phyloP scores from a whole-genome alignment of 2,329 filamentous ascomycete genomes.

The Diaporthe ampelina region DNA sequence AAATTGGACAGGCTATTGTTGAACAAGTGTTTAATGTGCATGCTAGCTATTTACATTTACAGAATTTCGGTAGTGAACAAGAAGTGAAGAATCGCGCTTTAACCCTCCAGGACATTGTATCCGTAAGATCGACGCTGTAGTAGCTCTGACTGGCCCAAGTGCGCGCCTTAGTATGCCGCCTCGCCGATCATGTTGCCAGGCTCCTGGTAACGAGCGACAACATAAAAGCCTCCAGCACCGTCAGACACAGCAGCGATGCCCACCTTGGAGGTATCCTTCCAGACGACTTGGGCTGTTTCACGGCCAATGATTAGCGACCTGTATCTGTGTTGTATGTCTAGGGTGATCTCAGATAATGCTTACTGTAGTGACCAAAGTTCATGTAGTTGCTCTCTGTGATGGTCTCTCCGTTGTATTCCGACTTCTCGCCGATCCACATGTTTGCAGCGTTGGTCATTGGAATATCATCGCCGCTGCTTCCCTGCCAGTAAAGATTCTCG shows the following conservation, averaged over 20 bases:
- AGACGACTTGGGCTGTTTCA: conserved; percentile 16
- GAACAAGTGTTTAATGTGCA: conserved; percentile 2
- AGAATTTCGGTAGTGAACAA: neutral
- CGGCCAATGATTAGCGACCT: neutral
- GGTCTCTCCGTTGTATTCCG: conserved; percentile 14
- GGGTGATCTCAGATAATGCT: neutral
- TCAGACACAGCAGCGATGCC: conserved; percentile 20
- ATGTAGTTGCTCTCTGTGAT: conserved; percentile 29
- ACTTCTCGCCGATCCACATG: conserved; percentile 26
- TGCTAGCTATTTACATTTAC: neutral
- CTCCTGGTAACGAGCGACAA: conserved; percentile 1
- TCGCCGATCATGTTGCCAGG: conserved; percentile 12
- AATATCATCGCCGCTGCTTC: conserved; percentile 5
- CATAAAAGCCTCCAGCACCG: conserved; percentile 10
- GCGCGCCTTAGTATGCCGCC: neutral
- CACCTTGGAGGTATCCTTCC: conserved; percentile 25
- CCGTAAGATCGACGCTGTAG: neutral
- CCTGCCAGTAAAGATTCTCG: conserved; percentile 19
- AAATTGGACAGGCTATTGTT: neutral
- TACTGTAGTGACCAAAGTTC: conserved; percentile 30
- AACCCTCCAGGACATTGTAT: neutral
- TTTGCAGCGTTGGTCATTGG: conserved; percentile 23
- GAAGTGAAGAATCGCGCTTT: neutral
- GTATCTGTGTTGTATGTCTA: too few relatives aligned
- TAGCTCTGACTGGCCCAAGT: neutral